Percentiles rank a stretch among this genome's conserved stretches.
Evolutionary conservation across 495 filamentous ascomycete species (phyloP).

Genomic region (Trichoderma gamsii): DNA sequence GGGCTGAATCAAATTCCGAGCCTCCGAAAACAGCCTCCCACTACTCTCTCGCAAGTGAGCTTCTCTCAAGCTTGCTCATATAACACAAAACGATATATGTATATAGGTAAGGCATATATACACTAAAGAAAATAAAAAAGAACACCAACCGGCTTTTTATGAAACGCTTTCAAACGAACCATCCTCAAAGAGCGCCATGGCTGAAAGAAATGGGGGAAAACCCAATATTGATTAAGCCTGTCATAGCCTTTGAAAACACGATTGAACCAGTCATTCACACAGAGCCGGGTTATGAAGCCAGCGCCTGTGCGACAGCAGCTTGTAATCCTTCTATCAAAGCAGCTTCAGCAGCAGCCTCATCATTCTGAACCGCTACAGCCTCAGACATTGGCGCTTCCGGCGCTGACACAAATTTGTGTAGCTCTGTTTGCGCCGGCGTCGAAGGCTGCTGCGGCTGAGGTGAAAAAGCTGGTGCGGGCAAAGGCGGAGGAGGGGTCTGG

Average conservation of each 20-base stretch:
- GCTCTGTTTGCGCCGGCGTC: not conserved
- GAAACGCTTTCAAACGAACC: not conserved
- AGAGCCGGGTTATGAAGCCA: not conserved
- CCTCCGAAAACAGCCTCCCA: not conserved
- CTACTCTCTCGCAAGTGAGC: not conserved
- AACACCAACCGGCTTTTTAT: not conserved
- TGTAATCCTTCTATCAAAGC: not conserved
- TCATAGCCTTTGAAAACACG: not conserved
- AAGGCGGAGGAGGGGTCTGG: not conserved
- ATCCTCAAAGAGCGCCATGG: not conserved
- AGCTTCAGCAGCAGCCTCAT: conserved; percentile 1
- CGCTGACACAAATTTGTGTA: conserved; percentile 7
- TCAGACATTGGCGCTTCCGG: conserved; percentile 3
- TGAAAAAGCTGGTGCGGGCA: not conserved
- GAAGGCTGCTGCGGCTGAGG: conserved; percentile 11
- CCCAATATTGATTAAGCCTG: not conserved
- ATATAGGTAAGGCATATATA: not conserved
- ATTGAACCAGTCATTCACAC: not conserved
- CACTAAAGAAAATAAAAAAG: not conserved
- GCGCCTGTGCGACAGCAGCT: conserved; percentile 1
- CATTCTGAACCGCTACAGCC: not conserved
- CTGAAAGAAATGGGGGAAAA: not conserved
- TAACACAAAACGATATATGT: not conserved
- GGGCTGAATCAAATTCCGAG: not conserved
- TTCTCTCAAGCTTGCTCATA: not conserved